Percentiles rank a stretch among this genome's conserved stretches.
Evolutionary conservation across 305 asterid genomes (phyloP).

Genomic region (Ruellia speciosa): DNA sequence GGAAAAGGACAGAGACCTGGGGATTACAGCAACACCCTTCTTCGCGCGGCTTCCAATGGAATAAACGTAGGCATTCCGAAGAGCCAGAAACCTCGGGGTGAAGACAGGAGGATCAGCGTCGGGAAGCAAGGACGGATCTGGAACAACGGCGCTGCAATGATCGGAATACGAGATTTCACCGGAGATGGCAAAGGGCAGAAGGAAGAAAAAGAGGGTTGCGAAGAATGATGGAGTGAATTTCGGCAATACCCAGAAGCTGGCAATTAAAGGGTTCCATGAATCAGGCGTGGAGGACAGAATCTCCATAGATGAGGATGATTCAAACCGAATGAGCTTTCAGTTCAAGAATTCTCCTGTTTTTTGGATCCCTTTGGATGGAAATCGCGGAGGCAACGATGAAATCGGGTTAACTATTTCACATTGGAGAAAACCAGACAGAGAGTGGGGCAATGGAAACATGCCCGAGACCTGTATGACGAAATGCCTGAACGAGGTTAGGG

Average conservation of each 20-base stretch:
- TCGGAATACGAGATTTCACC: constrained; percentile 37
- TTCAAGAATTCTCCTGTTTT: constrained; percentile 2
- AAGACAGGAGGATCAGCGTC: constrained; percentile 27
- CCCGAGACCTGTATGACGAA: background rate
- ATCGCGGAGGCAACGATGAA: background rate
- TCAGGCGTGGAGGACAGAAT: constrained; percentile 23
- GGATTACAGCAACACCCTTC: constrained; percentile 20
- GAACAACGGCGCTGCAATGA: constrained; percentile 46
- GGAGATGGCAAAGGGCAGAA: constrained; percentile 24
- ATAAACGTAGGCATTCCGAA: constrained; percentile 35
- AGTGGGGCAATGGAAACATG: background rate
- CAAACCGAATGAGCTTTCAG: constrained; percentile 10
- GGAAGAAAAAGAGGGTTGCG: constrained; percentile 20
- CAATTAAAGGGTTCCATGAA: constrained; percentile 17
- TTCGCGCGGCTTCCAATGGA: constrained; percentile 18
- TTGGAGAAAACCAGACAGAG: background rate
- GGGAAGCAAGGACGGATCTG: constrained; percentile 34
- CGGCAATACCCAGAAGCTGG: constrained; percentile 5
- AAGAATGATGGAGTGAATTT: constrained; percentile 16
- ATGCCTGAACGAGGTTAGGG: background rate
- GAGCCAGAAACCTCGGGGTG: constrained; percentile 27
- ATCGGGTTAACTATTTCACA: background rate
- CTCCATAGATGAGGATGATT: constrained; percentile 27
- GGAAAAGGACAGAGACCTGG: constrained; percentile 32
- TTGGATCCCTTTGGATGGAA: background rate